Evolutionary conservation across 2,329 filamentous ascomycete species (phyloP).

Genomic region (Sporothrix phasma): DNA sequence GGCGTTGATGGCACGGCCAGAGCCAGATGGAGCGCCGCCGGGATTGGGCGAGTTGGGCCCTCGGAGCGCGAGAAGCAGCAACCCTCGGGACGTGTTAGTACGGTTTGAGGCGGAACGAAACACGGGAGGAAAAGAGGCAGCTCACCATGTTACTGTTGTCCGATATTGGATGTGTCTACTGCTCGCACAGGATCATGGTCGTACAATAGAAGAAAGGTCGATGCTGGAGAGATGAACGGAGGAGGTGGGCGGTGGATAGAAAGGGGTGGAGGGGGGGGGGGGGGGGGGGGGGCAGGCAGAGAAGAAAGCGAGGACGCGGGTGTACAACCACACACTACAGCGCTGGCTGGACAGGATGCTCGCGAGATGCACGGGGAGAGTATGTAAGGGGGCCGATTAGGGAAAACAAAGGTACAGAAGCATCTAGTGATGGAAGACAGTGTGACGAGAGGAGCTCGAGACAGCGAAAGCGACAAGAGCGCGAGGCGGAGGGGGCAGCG

Average conservation of each 20-base stretch:
- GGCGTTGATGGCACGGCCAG: conserved; percentile 44
- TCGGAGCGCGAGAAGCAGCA: conserved; percentile 48
- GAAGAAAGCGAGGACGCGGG: background rate
- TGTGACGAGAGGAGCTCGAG: background rate
- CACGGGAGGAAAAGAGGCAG: background rate
- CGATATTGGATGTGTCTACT: background rate
- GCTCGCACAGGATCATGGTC: conserved; percentile 1
- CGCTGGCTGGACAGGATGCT: background rate
- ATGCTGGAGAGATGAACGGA: background rate
- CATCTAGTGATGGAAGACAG: background rate
- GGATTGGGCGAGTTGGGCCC: conserved; percentile 46
- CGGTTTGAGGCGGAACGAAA: background rate
- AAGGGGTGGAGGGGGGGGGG: background rate
- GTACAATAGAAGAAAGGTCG: background rate
- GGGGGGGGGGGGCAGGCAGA: background rate
- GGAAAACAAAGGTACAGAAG: background rate
- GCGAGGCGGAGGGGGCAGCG: background rate
- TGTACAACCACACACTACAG: background rate
- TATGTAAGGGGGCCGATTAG: background rate
- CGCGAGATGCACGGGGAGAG: background rate
- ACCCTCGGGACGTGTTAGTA: conserved; percentile 32
- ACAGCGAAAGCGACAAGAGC: background rate
- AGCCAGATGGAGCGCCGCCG: conserved; percentile 37
- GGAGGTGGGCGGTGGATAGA: background rate
- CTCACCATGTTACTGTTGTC: conserved; percentile 1